Percentiles rank a stretch among this genome's conserved stretches.
phyloP scores from a whole-genome alignment of 2,329 filamentous ascomycete genomes.

The Fusarium goolgardi region DNA sequence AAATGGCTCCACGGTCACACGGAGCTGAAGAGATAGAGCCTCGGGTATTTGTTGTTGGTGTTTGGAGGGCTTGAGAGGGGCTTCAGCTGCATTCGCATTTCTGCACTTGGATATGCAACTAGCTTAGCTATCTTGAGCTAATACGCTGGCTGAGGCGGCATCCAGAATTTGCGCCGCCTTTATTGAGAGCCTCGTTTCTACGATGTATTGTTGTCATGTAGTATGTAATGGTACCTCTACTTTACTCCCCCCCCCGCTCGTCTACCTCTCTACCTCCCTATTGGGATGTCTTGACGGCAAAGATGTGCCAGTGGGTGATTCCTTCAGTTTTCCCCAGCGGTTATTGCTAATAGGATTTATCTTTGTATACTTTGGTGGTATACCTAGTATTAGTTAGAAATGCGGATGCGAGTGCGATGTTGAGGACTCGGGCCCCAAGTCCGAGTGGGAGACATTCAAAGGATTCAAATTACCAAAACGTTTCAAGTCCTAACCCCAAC shows the following conservation, averaged over 20 bases:
- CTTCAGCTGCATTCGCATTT: constrained; percentile 27
- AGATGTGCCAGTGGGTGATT: not conserved
- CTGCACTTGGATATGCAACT: constrained; percentile 6
- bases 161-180: constrained; percentile 20
- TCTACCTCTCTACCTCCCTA: not conserved
- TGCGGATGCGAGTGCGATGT: not conserved
- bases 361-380: not conserved
- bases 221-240: constrained; percentile 1
- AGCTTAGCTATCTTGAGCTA: constrained; percentile 22
- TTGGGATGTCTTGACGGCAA: not conserved
- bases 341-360: constrained; percentile 7
- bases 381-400: not conserved
- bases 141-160: constrained; percentile 19
- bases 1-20: constrained; percentile 10
- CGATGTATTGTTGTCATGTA: constrained; percentile 11
- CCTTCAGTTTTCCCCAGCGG: constrained; percentile 3
- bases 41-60: constrained; percentile 5
- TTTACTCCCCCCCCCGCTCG: not conserved
- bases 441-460: not conserved
- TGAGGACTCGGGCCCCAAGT: not conserved
- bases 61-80: constrained; percentile 29
- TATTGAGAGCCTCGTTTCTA: constrained; percentile 16
- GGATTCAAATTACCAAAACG: not conserved
- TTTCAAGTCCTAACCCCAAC: not conserved
- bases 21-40: constrained; percentile 23